Percentiles rank a stretch among this genome's conserved stretches.
Conservation (phyloP, 495 filamentous ascomycete genomes). For the Pseudevernia furfuracea region DNA sequence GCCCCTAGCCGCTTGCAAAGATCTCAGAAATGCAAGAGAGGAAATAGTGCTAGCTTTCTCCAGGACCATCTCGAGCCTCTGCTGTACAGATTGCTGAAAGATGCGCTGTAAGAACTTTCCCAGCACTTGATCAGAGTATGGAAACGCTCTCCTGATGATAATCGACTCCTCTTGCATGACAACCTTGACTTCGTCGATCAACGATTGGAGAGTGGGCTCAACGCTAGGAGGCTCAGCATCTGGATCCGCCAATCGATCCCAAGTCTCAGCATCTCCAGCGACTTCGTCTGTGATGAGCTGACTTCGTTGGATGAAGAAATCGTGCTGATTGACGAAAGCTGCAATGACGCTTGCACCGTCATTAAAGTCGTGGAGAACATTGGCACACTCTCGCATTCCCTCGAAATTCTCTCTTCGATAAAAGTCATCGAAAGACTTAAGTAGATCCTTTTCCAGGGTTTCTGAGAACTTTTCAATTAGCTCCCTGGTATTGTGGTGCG, state of each 20-base stretch:
- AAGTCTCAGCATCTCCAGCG: slow-evolving; percentile 68
- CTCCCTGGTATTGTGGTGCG: slow-evolving; percentile 63
- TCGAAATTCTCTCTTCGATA: slow-evolving; percentile 91
- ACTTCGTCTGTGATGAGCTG: slow-evolving; percentile 89
- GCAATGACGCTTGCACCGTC: slow-evolving; percentile 89
- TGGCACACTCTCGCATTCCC: slow-evolving; percentile 91
- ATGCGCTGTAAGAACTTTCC: slow-evolving; percentile 87
- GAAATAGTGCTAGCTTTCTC: slow-evolving; percentile 88
- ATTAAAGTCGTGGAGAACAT: slow-evolving; percentile 91
- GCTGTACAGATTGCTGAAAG: slow-evolving; percentile 96
- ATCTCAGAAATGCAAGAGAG: slow-evolving; percentile 83
- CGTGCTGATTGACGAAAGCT: slow-evolving; percentile 95
- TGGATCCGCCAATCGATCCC: slow-evolving; percentile 89
- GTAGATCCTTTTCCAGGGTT: slow-evolving; percentile 85
- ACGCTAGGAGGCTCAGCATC: slow-evolving; percentile 85
- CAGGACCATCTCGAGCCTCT: slow-evolving; percentile 89
- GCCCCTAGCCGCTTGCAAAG: slow-evolving; percentile 77
- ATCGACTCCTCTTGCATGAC: slow-evolving; percentile 96
- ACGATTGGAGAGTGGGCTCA: slow-evolving; percentile 82
- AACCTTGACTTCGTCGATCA: slow-evolving; percentile 87
- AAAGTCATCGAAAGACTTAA: slow-evolving; percentile 94
- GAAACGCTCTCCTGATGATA: slow-evolving; percentile 92
- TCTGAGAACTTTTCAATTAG: slow-evolving; percentile 96
- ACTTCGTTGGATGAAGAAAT: slow-evolving; percentile 94
- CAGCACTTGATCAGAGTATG: slow-evolving; percentile 90